Evolutionary conservation across 2,329 filamentous ascomycete species (phyloP).

Genomic region (Tolypocladium tundrense): DNA sequence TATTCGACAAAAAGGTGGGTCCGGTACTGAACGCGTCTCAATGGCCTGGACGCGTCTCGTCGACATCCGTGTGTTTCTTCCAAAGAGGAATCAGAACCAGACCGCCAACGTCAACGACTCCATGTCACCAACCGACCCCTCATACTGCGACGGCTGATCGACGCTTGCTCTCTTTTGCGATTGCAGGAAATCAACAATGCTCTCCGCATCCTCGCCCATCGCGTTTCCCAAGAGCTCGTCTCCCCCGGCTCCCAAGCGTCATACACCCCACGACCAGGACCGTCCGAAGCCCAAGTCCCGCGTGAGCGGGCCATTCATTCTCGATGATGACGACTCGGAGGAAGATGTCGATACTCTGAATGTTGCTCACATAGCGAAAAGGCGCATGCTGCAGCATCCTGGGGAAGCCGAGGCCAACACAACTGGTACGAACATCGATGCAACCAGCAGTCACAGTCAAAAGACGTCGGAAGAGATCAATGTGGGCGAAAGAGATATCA

Average conservation of each 20-base stretch:
- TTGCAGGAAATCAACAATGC: constrained; percentile 30
- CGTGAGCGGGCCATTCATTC: constrained; percentile 26
- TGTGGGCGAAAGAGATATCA: background rate
- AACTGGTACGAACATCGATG: background rate
- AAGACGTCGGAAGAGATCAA: background rate
- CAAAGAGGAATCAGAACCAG: background rate
- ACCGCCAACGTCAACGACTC: background rate
- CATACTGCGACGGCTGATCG: background rate
- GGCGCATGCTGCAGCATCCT: constrained; percentile 19
- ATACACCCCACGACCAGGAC: constrained; percentile 23
- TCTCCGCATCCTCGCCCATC: constrained; percentile 49
- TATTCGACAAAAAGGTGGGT: constrained; percentile 7
- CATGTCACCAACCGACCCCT: background rate
- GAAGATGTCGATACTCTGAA: background rate
- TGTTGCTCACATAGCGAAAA: constrained; percentile 15
- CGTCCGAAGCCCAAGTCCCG: constrained; percentile 23
- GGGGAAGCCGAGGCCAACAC: background rate
- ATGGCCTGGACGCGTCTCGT: constrained; percentile 3
- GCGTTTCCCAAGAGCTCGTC: constrained; percentile 42
- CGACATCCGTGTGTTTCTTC: background rate
- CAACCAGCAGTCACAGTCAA: constrained; percentile 3
- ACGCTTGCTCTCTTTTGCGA: background rate
- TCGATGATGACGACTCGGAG: constrained; percentile 28
- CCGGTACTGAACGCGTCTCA: constrained; percentile 15
- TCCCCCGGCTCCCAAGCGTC: constrained; percentile 22